Percentiles rank a stretch among this genome's conserved stretches.
Conservation (phyloP, 2,329 filamentous ascomycete genomes). For the Pyrenophora graminea region DNA sequence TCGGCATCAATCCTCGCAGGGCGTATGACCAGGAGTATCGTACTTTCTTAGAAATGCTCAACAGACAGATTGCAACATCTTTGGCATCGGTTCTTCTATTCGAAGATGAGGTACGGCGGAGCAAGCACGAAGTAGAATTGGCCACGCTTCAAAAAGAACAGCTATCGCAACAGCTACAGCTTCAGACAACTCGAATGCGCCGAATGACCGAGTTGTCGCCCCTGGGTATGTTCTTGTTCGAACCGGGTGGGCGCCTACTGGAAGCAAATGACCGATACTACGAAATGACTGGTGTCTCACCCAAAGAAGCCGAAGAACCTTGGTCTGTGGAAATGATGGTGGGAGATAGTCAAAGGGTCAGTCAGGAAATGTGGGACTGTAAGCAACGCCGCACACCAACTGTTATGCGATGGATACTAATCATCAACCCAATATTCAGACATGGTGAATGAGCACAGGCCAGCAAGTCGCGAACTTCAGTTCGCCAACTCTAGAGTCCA, state of each 20-base stretch:
- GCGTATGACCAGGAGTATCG: constrained; percentile 42
- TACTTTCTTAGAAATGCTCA: constrained; percentile 37
- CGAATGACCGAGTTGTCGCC: constrained; percentile 43
- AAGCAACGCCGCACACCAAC: background rate
- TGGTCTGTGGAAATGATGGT: constrained; percentile 51
- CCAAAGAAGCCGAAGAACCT: constrained; percentile 47
- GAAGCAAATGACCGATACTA: constrained; percentile 55
- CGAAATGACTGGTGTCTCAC: constrained; percentile 52
- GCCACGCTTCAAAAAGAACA: constrained; percentile 37
- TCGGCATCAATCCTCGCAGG: constrained; percentile 41
- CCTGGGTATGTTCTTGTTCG: constrained; percentile 41
- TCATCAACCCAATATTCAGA: constrained; percentile 2
- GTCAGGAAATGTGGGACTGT: constrained; percentile 47
- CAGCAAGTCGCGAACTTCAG: constrained; percentile 51
- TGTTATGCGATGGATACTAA: background rate
- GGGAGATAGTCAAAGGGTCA: constrained; percentile 38
- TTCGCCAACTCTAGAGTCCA: constrained; percentile 43
- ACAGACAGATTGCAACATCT: constrained; percentile 40
- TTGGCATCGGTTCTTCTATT: constrained; percentile 41
- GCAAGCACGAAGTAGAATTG: constrained; percentile 30
- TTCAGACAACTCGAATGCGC: constrained; percentile 41
- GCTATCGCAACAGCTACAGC: constrained; percentile 31
- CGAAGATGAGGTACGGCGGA: constrained; percentile 39
- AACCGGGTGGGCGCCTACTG: constrained; percentile 48
- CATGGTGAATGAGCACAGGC: constrained; percentile 40